A percentile compares a stretch with the other conserved stretches of the same genome.
Evolutionary conservation across 768 basidiomycete genomes (phyloP).

Genomic region (Gelatoporia subvermispora): DNA sequence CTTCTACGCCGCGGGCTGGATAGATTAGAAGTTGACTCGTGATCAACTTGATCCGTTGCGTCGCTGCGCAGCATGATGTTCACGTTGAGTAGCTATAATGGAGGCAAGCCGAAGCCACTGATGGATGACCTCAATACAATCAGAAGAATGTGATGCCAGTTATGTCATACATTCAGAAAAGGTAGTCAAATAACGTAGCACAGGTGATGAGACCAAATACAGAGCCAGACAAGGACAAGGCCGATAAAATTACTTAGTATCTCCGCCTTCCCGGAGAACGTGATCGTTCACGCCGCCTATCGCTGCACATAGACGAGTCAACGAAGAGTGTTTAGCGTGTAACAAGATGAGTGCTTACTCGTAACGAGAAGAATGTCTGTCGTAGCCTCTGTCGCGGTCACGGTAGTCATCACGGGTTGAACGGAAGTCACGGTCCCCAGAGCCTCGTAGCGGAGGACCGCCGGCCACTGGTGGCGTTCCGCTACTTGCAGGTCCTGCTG

Average conservation of each 20-base stretch:
- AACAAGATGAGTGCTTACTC: constrained; percentile 45
- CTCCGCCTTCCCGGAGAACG: constrained; percentile 26
- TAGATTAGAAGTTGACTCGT: too few relatives aligned
- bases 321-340: constrained; percentile 1
- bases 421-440: constrained; percentile 48
- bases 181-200: background rate
- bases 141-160: too few relatives aligned
- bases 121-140: too few relatives aligned
- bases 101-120: too few relatives aligned
- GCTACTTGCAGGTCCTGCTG: constrained; percentile 25
- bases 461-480: constrained; percentile 30
- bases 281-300: constrained; percentile 25
- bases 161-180: too few relatives aligned
- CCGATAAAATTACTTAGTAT: constrained; percentile 14
- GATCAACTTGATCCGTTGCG: too few relatives aligned
- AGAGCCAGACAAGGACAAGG: background rate
- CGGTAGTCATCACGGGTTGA: constrained; percentile 58
- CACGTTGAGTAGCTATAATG: too few relatives aligned
- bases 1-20: too few relatives aligned
- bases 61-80: too few relatives aligned
- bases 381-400: constrained; percentile 57
- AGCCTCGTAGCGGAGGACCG: constrained; percentile 34
- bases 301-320: constrained; percentile 12
- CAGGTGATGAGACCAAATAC: background rate
- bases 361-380: constrained; percentile 68